phyloP scores from a whole-genome alignment of 306 rosid genomes.

The Vigna trinervia region DNA sequence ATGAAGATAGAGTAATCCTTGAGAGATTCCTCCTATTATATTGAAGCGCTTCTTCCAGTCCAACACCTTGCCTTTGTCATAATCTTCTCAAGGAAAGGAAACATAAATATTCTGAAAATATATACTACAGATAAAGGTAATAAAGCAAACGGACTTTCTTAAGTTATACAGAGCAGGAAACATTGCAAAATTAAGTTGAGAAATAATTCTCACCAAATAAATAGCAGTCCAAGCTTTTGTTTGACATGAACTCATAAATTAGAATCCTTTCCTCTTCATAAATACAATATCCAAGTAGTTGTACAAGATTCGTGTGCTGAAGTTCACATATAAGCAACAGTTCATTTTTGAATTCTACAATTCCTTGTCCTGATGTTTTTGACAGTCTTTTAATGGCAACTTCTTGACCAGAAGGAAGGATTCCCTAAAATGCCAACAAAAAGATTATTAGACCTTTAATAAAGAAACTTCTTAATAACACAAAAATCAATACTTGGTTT shows the following conservation, averaged over 20 bases:
- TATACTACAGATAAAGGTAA: too few species aligned
- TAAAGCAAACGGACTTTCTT: too few species aligned
- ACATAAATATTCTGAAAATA: too few species aligned
- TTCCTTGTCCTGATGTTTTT: neutral
- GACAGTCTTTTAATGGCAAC: neutral
- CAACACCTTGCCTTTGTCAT: neutral
- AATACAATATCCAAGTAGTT: slow-evolving; percentile 43
- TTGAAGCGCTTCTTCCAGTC: neutral
- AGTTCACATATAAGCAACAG: neutral
- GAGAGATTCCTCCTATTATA: neutral
- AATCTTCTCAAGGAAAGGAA: neutral
- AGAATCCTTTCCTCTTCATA: slow-evolving; percentile 39
- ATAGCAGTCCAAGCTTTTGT: slow-evolving; percentile 42
- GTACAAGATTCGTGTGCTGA: neutral
- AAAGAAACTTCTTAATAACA: too few species aligned
- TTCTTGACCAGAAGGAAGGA: neutral
- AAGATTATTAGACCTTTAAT: too few species aligned
- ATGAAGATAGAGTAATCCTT: neutral
- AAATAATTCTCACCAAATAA: slow-evolving; percentile 37
- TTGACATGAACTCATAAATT: slow-evolving; percentile 44
- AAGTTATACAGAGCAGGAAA: too few species aligned
- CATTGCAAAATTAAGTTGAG: too few species aligned
- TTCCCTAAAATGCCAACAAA: neutral
- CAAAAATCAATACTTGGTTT: too few species aligned
- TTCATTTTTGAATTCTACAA: neutral